Base-by-base conservation (phyloP, 805 yeast species). In the Kodamaea leandrae region DNA sequence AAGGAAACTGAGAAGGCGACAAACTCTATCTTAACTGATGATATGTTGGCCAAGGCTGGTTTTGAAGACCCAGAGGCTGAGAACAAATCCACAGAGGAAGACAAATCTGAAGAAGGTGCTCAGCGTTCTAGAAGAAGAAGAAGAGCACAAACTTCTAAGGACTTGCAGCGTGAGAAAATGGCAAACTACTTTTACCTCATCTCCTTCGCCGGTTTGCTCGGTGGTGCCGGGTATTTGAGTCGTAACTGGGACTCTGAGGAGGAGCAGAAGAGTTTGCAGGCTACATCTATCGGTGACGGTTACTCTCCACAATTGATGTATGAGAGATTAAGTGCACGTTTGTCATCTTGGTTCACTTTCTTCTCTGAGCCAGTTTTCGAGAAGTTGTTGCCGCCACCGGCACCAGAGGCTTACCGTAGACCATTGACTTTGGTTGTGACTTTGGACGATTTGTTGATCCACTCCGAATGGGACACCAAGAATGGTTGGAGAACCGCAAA, bases 401-500 rank as follows among this genome's bases (percentile, higher is more conserved):
- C 95, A 24, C 83, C 83, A 6, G 91, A 86, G 54, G 95, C 91
- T 41, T 89, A 89, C 65, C 84, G 89, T 60, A 83, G 96, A 57
- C 96, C 98, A 24, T 66, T 86, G 59, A 93, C 99, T 3, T 72
- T 93, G 50, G 97, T 93, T 6, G 63, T 93, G 53, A 82, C 86
- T 21, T 75, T 93, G 55, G 99, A 93, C 54, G 99, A 93, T 57
- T 69, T 93, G 45, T 75, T 93, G 58, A 79, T 91, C 43, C 96
- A 93, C 62, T 82, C 95, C 28, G 86, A 84, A 48, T 93, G 99
- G 99, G 78, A 86, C 43, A 79, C 87, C 51, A 80, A 86, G 63
- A 75, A 80, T 59, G 99, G 99, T 41, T 93, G 99, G 99, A 83
- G 93, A 69, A 91, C 97, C 12, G 98, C 96, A 21, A 93, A 93